Percentiles rank a stretch among this genome's conserved stretches.
Conservation (phyloP, 768 basidiomycete genomes). For the Hydnomerulius pinastri region DNA sequence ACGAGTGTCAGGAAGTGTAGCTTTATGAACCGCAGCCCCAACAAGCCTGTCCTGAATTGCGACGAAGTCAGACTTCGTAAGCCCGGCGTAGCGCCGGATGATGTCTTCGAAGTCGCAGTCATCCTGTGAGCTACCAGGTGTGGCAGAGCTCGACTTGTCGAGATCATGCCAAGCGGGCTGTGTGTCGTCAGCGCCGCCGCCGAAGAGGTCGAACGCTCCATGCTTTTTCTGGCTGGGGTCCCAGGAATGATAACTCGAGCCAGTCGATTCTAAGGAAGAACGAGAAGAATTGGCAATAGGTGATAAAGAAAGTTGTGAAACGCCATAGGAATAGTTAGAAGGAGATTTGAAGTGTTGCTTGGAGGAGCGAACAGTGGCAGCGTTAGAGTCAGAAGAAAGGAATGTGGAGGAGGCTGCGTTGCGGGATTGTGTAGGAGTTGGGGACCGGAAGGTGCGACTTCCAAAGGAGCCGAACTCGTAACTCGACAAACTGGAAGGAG, state of each 20-base stretch:
- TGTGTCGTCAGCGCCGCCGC: slow-evolving; percentile 45
- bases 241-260: slow-evolving; percentile 86
- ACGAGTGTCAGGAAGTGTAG: slow-evolving; percentile 54
- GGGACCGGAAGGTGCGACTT: slow-evolving; percentile 51
- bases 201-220: slow-evolving; percentile 54
- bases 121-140: slow-evolving; percentile 52
- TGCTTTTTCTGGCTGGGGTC: slow-evolving; percentile 61
- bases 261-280: slow-evolving; percentile 76
- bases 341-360: slow-evolving; percentile 49
- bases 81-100: slow-evolving; percentile 63
- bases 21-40: slow-evolving; percentile 58
- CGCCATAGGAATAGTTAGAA: slow-evolving; percentile 52
- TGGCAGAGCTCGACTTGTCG: slow-evolving; percentile 49
- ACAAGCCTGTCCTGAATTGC: slow-evolving; percentile 78
- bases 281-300: slow-evolving; percentile 74
- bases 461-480: slow-evolving; percentile 47
- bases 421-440: slow-evolving; percentile 69
- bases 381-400: slow-evolving; percentile 35
- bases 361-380: slow-evolving; percentile 51
- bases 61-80: slow-evolving; percentile 69
- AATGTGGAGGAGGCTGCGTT: slow-evolving; percentile 52
- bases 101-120: slow-evolving; percentile 66
- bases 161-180: slow-evolving; percentile 70
- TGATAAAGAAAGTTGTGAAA: slow-evolving; percentile 65
- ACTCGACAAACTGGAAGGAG: slow-evolving; percentile 51